These are phyloP conservation scores for Phytophthora litchii DNA, from an alignment of 352 stramenopile genomes.

Conservation along the genomic window DNA sequence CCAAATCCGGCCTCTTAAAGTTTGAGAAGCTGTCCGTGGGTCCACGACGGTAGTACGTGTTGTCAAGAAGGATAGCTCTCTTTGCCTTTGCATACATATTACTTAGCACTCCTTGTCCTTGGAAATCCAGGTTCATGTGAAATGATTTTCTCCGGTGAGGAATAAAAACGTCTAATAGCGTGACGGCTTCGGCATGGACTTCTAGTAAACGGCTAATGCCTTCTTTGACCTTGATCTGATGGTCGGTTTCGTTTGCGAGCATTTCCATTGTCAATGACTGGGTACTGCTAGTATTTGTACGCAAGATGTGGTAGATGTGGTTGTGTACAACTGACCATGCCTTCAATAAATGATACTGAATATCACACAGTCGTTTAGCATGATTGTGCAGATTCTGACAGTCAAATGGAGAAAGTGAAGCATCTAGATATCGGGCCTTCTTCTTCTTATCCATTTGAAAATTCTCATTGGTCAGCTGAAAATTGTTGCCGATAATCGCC, in stretches of 20 bases:
- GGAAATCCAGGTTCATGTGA: not conserved
- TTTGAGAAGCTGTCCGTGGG: constrained; percentile 23
- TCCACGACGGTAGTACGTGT: constrained; percentile 30
- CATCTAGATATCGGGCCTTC: constrained; percentile 53
- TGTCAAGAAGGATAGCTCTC: too few relatives aligned
- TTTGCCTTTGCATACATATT: constrained; percentile 55
- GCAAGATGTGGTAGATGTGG: constrained; percentile 45
- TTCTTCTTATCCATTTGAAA: constrained; percentile 64
- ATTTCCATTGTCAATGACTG: constrained; percentile 30
- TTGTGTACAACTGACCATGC: constrained; percentile 53
- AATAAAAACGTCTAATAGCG: constrained; percentile 54
- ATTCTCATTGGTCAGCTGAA: constrained; percentile 63
- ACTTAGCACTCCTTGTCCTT: constrained; percentile 41
- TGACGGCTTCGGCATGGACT: constrained; percentile 43
- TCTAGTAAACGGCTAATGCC: constrained; percentile 43
- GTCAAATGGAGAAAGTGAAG: constrained; percentile 62
- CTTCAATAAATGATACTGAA: constrained; percentile 63
- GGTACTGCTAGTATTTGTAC: constrained; percentile 19
- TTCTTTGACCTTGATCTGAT: constrained; percentile 55
- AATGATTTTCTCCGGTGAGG: constrained; percentile 48
- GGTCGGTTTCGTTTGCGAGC: constrained; percentile 38
- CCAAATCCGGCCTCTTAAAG: constrained; percentile 54
- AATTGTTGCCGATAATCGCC: constrained; percentile 81
- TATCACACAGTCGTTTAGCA: constrained; percentile 59
- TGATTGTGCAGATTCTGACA: constrained; percentile 47